Conservation (phyloP, 805 yeast species). For the Myxozyma mucilagina region DNA sequence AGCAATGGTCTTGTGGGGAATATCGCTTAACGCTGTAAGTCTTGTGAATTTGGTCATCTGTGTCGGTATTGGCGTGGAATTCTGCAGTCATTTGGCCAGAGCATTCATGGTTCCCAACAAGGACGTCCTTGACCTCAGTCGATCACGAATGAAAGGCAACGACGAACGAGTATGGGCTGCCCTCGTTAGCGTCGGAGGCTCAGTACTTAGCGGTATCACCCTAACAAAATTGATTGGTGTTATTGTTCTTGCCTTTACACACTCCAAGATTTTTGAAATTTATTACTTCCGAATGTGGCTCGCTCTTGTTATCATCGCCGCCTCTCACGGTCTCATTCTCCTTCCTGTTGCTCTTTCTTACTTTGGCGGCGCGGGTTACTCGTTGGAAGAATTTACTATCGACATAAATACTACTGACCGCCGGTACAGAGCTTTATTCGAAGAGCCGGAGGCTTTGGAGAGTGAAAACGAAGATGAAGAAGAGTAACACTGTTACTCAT, state of each 20-base stretch:
- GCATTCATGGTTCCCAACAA: constrained; percentile 60
- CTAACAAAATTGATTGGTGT: constrained; percentile 89
- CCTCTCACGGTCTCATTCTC: constrained; percentile 73
- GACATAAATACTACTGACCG: neutral
- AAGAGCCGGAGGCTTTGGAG: constrained; percentile 9
- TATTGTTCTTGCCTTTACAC: constrained; percentile 78
- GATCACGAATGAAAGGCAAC: constrained; percentile 32
- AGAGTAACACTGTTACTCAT: neutral
- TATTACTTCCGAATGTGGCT: constrained; percentile 97
- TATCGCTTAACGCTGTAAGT: constrained; percentile 83
- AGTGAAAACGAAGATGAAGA: constrained; percentile 11
- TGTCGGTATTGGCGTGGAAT: constrained; percentile 90
- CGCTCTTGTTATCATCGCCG: constrained; percentile 70
- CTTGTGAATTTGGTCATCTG: constrained; percentile 90
- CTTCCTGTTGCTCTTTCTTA: constrained; percentile 71
- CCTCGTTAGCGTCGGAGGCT: constrained; percentile 76
- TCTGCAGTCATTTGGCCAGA: constrained; percentile 82
- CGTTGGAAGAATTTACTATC: constrained; percentile 8
- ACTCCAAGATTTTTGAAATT: constrained; percentile 83
- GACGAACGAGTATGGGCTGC: constrained; percentile 54
- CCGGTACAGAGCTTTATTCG: constrained; percentile 6
- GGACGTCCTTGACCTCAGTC: constrained; percentile 37
- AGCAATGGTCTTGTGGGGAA: constrained; percentile 68
- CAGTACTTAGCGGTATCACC: constrained; percentile 88
- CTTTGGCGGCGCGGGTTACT: constrained; percentile 49